A percentile compares a stretch with the other conserved stretches of the same genome.
Conservation (phyloP, 495 filamentous ascomycete genomes). For the Neurospora sp. region DNA sequence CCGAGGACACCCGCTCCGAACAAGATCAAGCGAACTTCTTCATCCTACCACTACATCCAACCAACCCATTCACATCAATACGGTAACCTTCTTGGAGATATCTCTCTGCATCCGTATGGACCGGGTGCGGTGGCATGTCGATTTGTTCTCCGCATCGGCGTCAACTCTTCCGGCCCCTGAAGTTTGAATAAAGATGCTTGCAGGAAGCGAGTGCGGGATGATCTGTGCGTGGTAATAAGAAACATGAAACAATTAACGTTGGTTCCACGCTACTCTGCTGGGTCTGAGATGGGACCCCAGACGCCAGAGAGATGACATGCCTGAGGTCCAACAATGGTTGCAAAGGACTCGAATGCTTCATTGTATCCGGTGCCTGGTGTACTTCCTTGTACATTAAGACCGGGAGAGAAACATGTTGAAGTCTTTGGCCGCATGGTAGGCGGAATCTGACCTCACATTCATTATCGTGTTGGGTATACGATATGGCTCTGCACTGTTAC, state of each 20-base stretch:
- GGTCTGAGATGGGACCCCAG: not conserved
- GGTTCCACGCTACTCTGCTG: not conserved
- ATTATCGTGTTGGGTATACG: not conserved
- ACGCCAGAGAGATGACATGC: not conserved
- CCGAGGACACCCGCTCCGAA: not conserved
- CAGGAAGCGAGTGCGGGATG: slow-evolving; percentile 2
- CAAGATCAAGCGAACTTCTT: not conserved
- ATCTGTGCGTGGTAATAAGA: slow-evolving; percentile 4
- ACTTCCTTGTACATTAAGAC: not conserved
- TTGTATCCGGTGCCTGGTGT: not conserved
- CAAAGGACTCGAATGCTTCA: not conserved
- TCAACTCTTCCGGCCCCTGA: not conserved
- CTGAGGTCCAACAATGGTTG: not conserved
- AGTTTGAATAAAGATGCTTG: not conserved
- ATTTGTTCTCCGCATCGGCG: not conserved
- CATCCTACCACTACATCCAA: not conserved
- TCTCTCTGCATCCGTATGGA: not conserved
- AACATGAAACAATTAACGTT: slow-evolving; percentile 8
- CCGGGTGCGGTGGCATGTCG: not conserved
- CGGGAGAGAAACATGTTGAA: not conserved
- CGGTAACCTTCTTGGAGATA: not conserved
- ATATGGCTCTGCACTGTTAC: not conserved
- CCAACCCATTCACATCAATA: not conserved
- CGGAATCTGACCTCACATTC: not conserved
- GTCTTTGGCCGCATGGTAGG: not conserved